Percentiles rank a stretch among this genome's conserved stretches.
Evolutionary conservation across 176 grass and related monocot species (phyloP).

Genomic region (Carex kokanica): DNA sequence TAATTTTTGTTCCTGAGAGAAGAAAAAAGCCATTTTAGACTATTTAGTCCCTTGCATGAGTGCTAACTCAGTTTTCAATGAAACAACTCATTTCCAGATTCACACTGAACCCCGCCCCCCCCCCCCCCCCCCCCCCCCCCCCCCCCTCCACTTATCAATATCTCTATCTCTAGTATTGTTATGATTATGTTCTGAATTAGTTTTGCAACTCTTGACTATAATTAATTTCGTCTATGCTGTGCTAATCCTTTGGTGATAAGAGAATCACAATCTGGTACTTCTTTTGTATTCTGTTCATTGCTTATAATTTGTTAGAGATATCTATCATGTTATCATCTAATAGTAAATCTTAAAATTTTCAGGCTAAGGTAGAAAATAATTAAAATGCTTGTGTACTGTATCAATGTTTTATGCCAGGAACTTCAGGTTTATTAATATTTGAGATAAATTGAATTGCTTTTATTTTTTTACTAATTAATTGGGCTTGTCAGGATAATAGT

Average conservation of each 20-base stretch:
- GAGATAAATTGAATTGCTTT: neutral
- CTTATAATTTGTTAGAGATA: neutral
- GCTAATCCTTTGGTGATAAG: constrained; percentile 9
- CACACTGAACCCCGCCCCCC: neutral
- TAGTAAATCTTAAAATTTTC: neutral
- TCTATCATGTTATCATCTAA: neutral
- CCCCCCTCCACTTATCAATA: neutral
- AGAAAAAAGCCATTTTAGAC: neutral
- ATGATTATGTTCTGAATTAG: neutral
- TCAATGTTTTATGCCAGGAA: neutral
- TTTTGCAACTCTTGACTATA: neutral
- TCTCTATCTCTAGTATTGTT: neutral
- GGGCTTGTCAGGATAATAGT: neutral
- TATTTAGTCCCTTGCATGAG: constrained; percentile 11
- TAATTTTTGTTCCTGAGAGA: neutral
- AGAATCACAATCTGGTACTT: constrained; percentile 15
- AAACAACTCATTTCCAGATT: constrained; percentile 25
- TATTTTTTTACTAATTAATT: neutral
- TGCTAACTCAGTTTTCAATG: constrained; percentile 20
- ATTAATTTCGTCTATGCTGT: neutral
- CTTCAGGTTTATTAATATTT: neutral
- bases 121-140: neutral
- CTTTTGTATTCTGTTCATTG: neutral
- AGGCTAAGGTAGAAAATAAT: neutral
- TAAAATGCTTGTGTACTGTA: neutral